phyloP scores from a whole-genome alignment of 495 filamentous ascomycete genomes.

The Penicillium maclennaniae region DNA sequence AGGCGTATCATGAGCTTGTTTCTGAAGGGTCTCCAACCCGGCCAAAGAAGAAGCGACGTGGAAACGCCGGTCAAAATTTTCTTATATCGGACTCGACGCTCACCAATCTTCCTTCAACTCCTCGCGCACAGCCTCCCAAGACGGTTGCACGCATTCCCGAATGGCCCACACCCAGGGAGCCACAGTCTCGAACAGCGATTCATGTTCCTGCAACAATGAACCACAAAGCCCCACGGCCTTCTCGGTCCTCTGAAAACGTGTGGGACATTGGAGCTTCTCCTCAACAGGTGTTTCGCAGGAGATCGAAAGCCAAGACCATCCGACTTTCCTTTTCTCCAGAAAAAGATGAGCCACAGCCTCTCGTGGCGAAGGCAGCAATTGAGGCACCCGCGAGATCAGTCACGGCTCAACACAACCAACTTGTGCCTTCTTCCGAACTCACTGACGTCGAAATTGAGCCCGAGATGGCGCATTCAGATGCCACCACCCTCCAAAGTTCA shows the following conservation, averaged over 20 bases:
- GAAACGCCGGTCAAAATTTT: constrained; percentile 32
- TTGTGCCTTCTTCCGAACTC: constrained; percentile 13
- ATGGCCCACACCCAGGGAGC: constrained; percentile 7
- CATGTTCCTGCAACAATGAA: constrained; percentile 13
- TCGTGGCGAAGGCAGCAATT: constrained; percentile 7
- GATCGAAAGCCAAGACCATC: constrained; percentile 21
- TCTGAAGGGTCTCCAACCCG: constrained; percentile 35
- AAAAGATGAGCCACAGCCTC: constrained; percentile 8
- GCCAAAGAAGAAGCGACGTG: constrained; percentile 38
- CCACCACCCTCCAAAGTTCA: constrained; percentile 3
- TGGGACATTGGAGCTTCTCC: constrained; percentile 40
- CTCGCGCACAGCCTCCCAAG: constrained; percentile 21
- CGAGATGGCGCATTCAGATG: constrained; percentile 8
- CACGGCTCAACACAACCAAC: constrained; percentile 7
- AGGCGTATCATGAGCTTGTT: constrained; percentile 35
- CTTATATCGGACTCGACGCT: constrained; percentile 33
- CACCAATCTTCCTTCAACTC: constrained; percentile 30
- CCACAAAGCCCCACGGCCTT: constrained; percentile 20
- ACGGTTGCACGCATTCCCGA: constrained; percentile 9
- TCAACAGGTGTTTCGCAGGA: constrained; percentile 25
- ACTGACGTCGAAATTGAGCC: constrained; percentile 13
- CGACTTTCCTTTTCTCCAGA: constrained; percentile 9
- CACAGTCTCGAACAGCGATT: constrained; percentile 7
- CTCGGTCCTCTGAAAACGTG: constrained; percentile 30
- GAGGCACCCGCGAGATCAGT: constrained; percentile 5